Evolutionary conservation across 805 yeast species (phyloP), one percentile per base, ranked within the genome.

Genomic region (Zygoascus flipseniorum): DNA sequence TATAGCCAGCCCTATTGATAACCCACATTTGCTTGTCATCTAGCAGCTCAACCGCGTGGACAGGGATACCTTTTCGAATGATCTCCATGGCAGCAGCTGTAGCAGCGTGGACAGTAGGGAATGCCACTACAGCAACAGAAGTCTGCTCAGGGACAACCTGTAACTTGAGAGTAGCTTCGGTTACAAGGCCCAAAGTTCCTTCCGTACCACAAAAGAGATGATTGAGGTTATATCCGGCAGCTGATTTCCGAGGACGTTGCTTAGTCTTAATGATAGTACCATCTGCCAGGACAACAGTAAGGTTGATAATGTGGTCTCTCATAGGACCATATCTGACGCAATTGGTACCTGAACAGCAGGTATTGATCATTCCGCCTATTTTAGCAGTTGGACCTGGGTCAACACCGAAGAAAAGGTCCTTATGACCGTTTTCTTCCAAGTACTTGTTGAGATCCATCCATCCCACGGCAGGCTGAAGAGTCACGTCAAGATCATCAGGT

Each of bases 301-400:
- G 65, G 53, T 78, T 78, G 26, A 85, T 65, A 1, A 84, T 81
- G 64, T 85, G 82, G 65, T 86, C 89, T 63, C 82, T 80, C 82
- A 86, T 84, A 16, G 92, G 86, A 19, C 95, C 95, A 60, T 85
- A 86, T 49, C 87, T 68, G 26, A 82, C 80, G 26, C 92, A 90
- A 60, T 85, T 83, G 2, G 92, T 83, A 6, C 95, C 95, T 0
- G 90, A 84, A 55, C 92, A 85, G 32, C 85, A 82, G 23, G 87
- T 85, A 8, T 83, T 85, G 46, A 82, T 79, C 80, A 85, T 83
- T 4, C 95, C 95, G 42, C 88, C 86, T 53, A 86, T 81, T 56
- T 82, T 76, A 1, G 92, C 93, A 52, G 89, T 89, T 20, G 92
- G 89, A 47, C 90, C 90, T 0, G 81, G 81, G 65, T 85, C 92